Base-by-base conservation (phyloP, 345 rosid species). In the Zanthoxylum bungeanum region DNA sequence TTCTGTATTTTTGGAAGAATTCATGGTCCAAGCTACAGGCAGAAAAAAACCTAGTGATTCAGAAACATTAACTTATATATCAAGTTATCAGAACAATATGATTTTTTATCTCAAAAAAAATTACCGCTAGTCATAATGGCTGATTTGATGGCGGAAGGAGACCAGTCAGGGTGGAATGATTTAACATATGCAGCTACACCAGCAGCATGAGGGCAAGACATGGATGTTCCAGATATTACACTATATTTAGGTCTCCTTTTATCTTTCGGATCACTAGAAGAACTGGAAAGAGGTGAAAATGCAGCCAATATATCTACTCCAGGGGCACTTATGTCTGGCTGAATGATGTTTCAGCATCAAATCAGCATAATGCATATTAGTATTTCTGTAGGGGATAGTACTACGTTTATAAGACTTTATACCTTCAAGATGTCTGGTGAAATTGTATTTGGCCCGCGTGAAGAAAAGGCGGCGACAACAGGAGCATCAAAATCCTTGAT, bases 111-210 rank as follows among this genome's bases (percentile, higher is more conserved):
- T 12, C 22, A 56, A 3, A 64, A 3, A 64, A 30, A 25, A 57
- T 80, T 79, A 85, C 87, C 85, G 2, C 85, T 85, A 17, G 89
- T 87, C 90, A 87, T 82, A 27, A 85, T 62, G 21, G 91, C 85
- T 17, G 90, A 86, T 77, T 85, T 79, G 69, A 88, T 83, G 53
- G 87, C 82, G 7, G 88, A 75, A 69, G 88, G 86, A 62, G 91
- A 86, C 88, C 89, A 90, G 40, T 51, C 64, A 7, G 89, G 85
- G 69, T 40, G 46, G 46, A 40, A 11, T 40, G 46, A 40, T 86
- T 83, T 80, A 4, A 84, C 5, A 71, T 82, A 77, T 46, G 83
- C 86, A 7, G 86, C 86, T 49, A 52, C 73, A 36, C 83, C 86
- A 8, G 89, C 74, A 37, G 61, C 81, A 64, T 88, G 89, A 0